Conservation (phyloP, 2,329 filamentous ascomycete species). For the Phaeomoniella chlamydospora region DNA sequence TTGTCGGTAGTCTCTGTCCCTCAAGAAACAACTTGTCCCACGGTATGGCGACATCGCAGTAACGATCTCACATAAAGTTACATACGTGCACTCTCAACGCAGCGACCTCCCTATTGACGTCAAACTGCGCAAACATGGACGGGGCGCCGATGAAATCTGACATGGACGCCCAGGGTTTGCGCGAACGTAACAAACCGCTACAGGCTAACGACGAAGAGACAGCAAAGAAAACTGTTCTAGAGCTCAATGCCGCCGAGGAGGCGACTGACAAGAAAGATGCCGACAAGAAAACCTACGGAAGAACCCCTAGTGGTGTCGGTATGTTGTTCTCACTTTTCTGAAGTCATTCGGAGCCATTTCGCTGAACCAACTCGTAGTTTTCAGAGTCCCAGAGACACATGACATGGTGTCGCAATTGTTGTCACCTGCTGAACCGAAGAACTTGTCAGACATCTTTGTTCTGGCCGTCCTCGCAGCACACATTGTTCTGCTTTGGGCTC, state of each 20-base stretch:
- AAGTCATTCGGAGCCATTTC: no score
- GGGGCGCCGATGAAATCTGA: conserved; percentile 21
- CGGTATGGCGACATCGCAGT: background rate
- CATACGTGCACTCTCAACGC: background rate
- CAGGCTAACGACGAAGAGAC: conserved; percentile 18
- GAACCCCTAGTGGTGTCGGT: conserved; percentile 84
- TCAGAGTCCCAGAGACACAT: conserved; percentile 87
- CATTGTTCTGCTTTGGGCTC: conserved; percentile 56
- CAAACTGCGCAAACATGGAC: conserved; percentile 18
- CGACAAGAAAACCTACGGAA: conserved; percentile 70
- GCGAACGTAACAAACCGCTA: conserved; percentile 28
- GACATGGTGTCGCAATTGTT: conserved; percentile 98
- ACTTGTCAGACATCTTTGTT: conserved; percentile 71
- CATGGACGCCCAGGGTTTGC: conserved; percentile 24
- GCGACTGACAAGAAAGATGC: conserved; percentile 31
- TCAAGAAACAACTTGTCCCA: no score
- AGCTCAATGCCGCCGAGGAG: conserved; percentile 32
- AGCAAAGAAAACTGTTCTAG: conserved; percentile 31
- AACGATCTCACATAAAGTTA: background rate
- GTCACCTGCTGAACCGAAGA: conserved; percentile 89
- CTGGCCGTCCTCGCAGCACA: conserved; percentile 63
- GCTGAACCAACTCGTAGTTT: no score
- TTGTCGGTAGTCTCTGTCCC: no score
- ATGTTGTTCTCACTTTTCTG: no score
- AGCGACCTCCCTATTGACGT: background rate